Percentiles rank a stretch among this genome's conserved stretches.
Conservation (phyloP, 2,329 filamentous ascomycete genomes). For the Fusarium praegraminearum region DNA sequence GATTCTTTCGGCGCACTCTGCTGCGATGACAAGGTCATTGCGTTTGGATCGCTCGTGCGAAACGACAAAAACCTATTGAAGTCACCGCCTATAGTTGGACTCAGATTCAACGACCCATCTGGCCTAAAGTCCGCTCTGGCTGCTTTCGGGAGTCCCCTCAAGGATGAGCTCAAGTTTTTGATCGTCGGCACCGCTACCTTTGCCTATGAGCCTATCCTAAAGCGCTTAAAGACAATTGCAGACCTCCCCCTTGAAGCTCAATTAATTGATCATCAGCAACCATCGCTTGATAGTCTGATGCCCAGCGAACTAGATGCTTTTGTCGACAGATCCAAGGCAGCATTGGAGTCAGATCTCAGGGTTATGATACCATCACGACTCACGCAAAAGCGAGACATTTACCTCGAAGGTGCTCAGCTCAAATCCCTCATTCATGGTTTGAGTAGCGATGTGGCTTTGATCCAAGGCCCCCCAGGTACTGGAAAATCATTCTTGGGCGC, state of each 20-base stretch:
- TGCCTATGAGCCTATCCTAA: constrained; percentile 75
- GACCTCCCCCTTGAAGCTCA: constrained; percentile 68
- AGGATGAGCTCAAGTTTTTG: constrained; percentile 59
- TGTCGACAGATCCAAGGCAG: not conserved
- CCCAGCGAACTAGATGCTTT: constrained; percentile 16
- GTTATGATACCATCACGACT: constrained; percentile 30
- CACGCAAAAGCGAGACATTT: constrained; percentile 45
- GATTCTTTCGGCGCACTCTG: constrained; percentile 72
- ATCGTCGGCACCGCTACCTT: constrained; percentile 75
- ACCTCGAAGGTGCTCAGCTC: constrained; percentile 60
- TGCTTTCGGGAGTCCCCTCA: constrained; percentile 52
- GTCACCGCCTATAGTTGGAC: constrained; percentile 59
- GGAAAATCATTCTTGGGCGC: constrained; percentile 82
- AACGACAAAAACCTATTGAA: constrained; percentile 59
- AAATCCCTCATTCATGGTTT: constrained; percentile 68
- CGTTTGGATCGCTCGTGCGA: constrained; percentile 70
- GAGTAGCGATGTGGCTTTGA: constrained; percentile 65
- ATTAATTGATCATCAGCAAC: constrained; percentile 56
- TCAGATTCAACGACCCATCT: constrained; percentile 61
- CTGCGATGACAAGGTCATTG: constrained; percentile 63
- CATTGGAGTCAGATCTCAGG: not conserved
- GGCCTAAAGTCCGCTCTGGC: constrained; percentile 62
- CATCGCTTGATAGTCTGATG: constrained; percentile 16
- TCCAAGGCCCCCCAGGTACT: constrained; percentile 81
- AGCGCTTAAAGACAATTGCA: constrained; percentile 66